phyloP scores from a whole-genome alignment of 163 green algal genomes.

The Picocystis sp. region DNA sequence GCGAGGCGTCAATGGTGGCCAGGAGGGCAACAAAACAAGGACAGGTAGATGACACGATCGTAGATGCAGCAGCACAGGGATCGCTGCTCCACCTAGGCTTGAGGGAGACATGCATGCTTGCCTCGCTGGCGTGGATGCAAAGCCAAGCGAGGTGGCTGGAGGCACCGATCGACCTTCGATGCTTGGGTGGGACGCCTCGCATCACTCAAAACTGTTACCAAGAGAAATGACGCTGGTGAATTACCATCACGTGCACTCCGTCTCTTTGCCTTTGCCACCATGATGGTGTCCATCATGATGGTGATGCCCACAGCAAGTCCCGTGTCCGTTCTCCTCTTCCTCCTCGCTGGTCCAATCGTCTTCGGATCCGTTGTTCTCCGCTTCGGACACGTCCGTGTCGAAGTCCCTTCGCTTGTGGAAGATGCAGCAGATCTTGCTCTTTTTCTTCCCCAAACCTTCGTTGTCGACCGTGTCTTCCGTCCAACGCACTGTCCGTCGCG shows the following conservation, averaged over 20 bases:
- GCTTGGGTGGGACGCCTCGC: too few species aligned
- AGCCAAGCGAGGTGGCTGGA: too few species aligned
- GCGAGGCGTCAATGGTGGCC: too few species aligned
- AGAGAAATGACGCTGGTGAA: not conserved
- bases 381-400: not conserved
- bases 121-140: too few species aligned
- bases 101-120: too few species aligned
- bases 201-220: too few species aligned
- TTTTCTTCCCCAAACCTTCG: conserved; percentile 2
- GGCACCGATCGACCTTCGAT: too few species aligned
- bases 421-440: conserved; percentile 5
- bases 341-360: not conserved
- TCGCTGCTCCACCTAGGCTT: too few species aligned
- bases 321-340: not conserved
- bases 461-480: conserved; percentile 4
- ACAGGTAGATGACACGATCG: too few species aligned
- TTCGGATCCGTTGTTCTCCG: not conserved
- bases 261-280: not conserved
- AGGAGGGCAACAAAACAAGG: too few species aligned
- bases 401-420: conserved; percentile 4
- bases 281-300: not conserved
- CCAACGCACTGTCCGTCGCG: too few species aligned
- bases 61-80: too few species aligned
- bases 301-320: not conserved
- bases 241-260: not conserved